Base-by-base conservation (phyloP, 805 yeast species). In the Kuraishia piskuri region DNA sequence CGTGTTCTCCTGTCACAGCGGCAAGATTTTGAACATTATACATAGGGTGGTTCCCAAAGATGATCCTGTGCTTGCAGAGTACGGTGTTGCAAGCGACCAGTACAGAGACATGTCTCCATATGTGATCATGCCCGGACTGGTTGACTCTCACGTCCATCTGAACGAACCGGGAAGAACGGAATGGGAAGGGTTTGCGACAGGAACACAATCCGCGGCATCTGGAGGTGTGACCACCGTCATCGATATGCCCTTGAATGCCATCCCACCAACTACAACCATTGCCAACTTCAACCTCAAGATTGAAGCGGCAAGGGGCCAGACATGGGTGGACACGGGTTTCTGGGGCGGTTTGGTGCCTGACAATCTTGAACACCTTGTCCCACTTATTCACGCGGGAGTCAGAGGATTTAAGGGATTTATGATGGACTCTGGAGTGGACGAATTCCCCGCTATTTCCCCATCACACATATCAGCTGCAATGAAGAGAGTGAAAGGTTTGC, bases 111-210 rank as follows among this genome's bases (percentile, higher is more conserved):
- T 84, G 3, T 73, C 86, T 2, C 90, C 91, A 0, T 66, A 72
- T 21, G 79, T 79, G 31, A 76, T 91, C 12, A 72, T 92, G 73
- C 97, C 98, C 0, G 98, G 98, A 0, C 76, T 91, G 26, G 95
- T 91, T 3, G 98, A 91, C 63, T 79, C 96, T 4, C 98, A 91
- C 67, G 98, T 91, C 23, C 98, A 91, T 63, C 72, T 91, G 60
- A 92, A 92, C 67, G 98, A 92, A 63, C 97, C 98, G 0, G 98
- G 98, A n/a, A 74, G 97, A 60, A 91, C 97, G 1, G 96, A 90
- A 57, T 91, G 98, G 98, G 98, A 91, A 68, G 98, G 98, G 1
- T 91, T 92, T 66, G 96, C 84, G n/a, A 86, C 96, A 0, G 98
- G 98, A 0, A 91, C 98, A 0, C 84, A 85, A 64, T 88, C 96